Evolutionary conservation across 2,329 filamentous ascomycete genomes (phyloP), one percentile per base, ranked within the genome.

Genomic region (Fusarium tanahbumbuense): DNA sequence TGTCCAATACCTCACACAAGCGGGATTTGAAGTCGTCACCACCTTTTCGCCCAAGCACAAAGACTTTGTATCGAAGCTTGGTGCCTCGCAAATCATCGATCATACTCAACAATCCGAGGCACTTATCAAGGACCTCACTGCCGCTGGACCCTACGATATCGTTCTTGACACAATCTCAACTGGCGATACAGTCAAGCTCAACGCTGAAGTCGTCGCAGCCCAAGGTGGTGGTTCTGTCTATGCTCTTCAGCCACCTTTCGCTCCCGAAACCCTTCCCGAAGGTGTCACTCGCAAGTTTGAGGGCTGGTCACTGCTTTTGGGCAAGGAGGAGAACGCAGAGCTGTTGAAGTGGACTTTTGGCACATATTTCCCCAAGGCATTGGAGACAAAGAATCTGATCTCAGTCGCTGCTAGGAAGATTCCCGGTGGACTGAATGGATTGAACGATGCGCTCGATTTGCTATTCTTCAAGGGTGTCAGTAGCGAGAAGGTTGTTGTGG

Each of bases 401-500:
- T 53, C 69, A 12, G 68, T 72, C 6, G 25, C 69, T 6, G 37
- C 54, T 2, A 67, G 32, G 37, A 70, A 67, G 52, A 45, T 70
- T 25, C 32, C 69, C 6, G 68, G 68, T 15, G 69, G 69, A 11
- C 65, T 72, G 0, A 10, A 20, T 12, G 68, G 69, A 49, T 45
- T 72, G 13, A 61, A 72, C 7, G 40, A 70, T 40, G 69, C 61
- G 2, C 46, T 72, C 27, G 61, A 44, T 22, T 32, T 67, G 3
- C 18, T 72, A 12, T 66, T 66, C 3, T 41, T 49, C 1, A 72
- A 70, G 45, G 65, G 69, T 25, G 69, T 72, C 2, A 72, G 68
- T 16, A 50, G 65, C 15, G 65, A 70, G n/a, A 72, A 72, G 61
- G 40, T 72, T 28, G n/a, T 72, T n/a, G 45, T 72, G 16, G 66